Percentiles rank a stretch among this genome's conserved stretches.
Conservation (phyloP, 2,329 filamentous ascomycete genomes). For the Fusarium sp. region DNA sequence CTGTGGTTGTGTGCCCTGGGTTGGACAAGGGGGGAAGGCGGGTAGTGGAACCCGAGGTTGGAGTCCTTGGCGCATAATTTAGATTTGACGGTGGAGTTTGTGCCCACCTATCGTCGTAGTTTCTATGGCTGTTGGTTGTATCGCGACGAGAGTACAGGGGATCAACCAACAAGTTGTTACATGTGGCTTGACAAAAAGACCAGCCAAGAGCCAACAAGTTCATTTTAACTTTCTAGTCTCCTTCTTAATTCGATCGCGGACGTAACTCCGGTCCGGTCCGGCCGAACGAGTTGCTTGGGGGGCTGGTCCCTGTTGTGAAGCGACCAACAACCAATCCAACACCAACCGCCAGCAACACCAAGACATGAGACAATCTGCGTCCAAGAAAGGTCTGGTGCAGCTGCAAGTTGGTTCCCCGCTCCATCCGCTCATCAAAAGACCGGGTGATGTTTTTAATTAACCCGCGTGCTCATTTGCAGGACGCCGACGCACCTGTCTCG, state of each 20-base stretch:
- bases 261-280: not conserved
- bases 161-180: not conserved
- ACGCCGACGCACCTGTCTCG: not conserved
- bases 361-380: not conserved
- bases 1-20: slow-evolving; percentile 42
- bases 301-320: not conserved
- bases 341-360: not conserved
- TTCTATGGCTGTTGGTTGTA: not conserved
- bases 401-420: not conserved
- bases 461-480: not conserved
- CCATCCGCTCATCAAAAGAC: not conserved
- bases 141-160: not conserved
- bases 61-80: not conserved
- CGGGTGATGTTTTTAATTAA: not conserved
- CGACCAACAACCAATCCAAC: not conserved
- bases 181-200: not conserved
- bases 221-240: not conserved
- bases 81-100: not conserved
- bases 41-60: not conserved
- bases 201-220: not conserved
- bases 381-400: not conserved
- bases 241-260: not conserved
- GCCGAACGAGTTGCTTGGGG: not conserved
- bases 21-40: slow-evolving; percentile 42
- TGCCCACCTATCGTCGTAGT: not conserved